Conservation (phyloP, 2,329 filamentous ascomycete genomes). For the Claviceps citrina region DNA sequence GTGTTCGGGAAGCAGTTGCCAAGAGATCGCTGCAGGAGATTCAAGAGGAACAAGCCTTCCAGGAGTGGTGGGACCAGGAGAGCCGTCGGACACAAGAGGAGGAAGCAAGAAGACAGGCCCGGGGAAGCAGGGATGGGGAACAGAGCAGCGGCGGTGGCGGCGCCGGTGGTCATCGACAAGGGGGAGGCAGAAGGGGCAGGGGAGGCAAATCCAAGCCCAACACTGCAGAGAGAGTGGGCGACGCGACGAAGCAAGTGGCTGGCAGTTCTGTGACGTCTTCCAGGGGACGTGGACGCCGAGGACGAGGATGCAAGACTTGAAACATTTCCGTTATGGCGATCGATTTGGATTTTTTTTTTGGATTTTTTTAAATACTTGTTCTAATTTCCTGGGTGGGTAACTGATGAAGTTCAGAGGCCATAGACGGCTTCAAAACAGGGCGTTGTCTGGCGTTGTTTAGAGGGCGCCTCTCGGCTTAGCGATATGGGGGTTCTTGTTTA, state of each 20-base stretch:
- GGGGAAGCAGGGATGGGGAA: conserved; percentile 23
- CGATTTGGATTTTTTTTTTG: no score
- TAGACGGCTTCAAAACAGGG: no score
- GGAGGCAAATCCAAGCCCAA: conserved; percentile 15
- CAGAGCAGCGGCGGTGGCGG: conserved; percentile 8
- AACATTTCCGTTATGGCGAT: not conserved
- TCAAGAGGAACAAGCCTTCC: conserved; percentile 90
- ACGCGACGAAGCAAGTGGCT: conserved; percentile 6
- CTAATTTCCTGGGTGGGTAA: no score
- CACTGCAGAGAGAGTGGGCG: conserved; percentile 9
- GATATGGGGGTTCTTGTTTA: no score
- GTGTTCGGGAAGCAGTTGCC: conserved; percentile 66
- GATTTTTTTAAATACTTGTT: no score
- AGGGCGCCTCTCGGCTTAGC: no score
- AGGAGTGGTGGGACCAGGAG: conserved; percentile 91
- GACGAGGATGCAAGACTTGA: conserved; percentile 4
- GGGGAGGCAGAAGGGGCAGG: conserved; percentile 11
- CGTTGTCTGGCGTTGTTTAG: no score
- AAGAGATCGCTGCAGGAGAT: conserved; percentile 89
- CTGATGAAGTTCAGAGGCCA: no score
- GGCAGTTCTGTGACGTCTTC: not conserved
- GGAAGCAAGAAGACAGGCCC: conserved; percentile 28
- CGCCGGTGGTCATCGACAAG: conserved; percentile 15
- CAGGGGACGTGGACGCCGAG: not conserved
- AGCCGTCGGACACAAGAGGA: conserved; percentile 55